phyloP scores from a whole-genome alignment of 345 rosid species.

The Clausena lansium region DNA sequence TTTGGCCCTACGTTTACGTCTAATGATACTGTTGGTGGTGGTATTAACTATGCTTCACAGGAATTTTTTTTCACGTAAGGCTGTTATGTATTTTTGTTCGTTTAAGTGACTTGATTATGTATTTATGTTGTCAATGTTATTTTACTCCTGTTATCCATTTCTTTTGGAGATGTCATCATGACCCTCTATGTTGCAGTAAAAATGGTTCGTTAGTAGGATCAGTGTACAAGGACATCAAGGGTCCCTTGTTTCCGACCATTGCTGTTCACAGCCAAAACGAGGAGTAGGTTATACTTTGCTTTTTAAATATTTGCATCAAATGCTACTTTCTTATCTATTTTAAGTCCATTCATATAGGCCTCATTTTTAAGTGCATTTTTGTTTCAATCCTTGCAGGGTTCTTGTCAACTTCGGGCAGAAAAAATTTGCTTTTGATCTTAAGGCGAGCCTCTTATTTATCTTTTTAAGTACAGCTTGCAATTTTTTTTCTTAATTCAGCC shows the following conservation, averaged over 20 bases:
- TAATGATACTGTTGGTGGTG: constrained; percentile 85
- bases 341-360: not conserved
- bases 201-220: constrained; percentile 73
- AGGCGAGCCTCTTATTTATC: constrained; percentile 42
- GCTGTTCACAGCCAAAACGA: constrained; percentile 95
- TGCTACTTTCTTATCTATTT: not conserved
- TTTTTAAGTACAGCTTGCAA: not conserved
- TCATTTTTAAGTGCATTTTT: constrained; percentile 14
- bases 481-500: not conserved
- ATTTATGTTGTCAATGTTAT: not conserved
- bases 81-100: constrained; percentile 17
- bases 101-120: not conserved
- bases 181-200: constrained; percentile 48
- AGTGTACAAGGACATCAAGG: constrained; percentile 60
- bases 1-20: constrained; percentile 84
- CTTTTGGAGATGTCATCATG: constrained; percentile 16
- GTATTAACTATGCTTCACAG: constrained; percentile 82
- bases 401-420: constrained; percentile 86
- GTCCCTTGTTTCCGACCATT: constrained; percentile 80
- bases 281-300: constrained; percentile 61
- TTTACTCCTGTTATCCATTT: constrained; percentile 14
- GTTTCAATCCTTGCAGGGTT: constrained; percentile 54
- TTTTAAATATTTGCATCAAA: constrained; percentile 10
- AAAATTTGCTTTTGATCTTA: constrained; percentile 74
- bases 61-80: constrained; percentile 97